Evolutionary conservation across 1,139 yeast species (phyloP).

Genomic region (Suhomyces taliae): DNA sequence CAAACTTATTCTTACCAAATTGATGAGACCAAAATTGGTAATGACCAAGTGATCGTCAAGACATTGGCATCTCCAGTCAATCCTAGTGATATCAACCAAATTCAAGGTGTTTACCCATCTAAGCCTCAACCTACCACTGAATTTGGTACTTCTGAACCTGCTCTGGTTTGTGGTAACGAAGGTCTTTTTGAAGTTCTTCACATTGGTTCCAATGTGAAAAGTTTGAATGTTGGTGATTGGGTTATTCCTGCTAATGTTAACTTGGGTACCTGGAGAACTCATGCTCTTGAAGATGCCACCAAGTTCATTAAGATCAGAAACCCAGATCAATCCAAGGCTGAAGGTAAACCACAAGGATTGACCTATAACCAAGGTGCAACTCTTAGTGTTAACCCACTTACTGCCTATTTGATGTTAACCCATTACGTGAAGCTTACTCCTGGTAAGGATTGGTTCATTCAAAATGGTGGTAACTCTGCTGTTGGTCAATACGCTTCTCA

Average conservation of each 20-base stretch:
- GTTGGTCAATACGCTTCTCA: conserved; percentile 95
- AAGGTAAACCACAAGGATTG: conserved; percentile 42
- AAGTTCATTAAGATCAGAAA: conserved; percentile 55
- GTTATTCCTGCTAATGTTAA: conserved; percentile 81
- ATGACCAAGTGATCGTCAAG: conserved; percentile 53
- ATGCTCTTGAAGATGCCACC: conserved; percentile 54
- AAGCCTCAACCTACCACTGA: conserved; percentile 57
- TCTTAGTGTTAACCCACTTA: conserved; percentile 84
- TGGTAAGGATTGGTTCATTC: conserved; percentile 88
- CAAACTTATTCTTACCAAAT: conserved; percentile 53
- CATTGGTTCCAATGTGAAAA: conserved; percentile 57
- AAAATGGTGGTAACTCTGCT: conserved; percentile 95
- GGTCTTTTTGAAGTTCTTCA: conserved; percentile 84
- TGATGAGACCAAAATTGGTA: conserved; percentile 42
- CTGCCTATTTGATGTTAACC: conserved; percentile 88
- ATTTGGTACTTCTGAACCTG: conserved; percentile 55
- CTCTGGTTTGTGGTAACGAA: conserved; percentile 89
- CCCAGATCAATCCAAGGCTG: conserved; percentile 34
- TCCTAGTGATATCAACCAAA: conserved; percentile 88
- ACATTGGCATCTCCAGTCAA: conserved; percentile 87
- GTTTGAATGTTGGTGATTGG: conserved; percentile 78
- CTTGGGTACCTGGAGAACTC: conserved; percentile 95
- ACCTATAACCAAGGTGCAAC: conserved; percentile 79
- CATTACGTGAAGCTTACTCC: conserved; percentile 60
- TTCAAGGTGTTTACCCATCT: conserved; percentile 94